Conservation (phyloP, 176 grass and related monocot genomes). For the Oryza glumipatula region DNA sequence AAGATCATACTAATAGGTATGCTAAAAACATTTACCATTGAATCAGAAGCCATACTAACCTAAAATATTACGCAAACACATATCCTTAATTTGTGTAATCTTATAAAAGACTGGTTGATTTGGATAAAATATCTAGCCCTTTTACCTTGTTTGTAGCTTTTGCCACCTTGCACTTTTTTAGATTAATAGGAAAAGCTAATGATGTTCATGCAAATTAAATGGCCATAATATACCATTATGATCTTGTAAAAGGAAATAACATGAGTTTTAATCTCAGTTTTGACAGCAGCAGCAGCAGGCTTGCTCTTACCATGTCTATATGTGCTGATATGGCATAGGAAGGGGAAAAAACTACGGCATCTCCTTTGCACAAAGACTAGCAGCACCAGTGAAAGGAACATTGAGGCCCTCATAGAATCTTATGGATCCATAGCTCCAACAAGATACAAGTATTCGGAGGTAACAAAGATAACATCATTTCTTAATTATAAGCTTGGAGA, state of each 20-base stretch:
- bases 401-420: conserved; percentile 25
- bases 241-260: neutral
- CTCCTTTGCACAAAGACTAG: neutral
- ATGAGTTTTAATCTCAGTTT: conserved; percentile 8
- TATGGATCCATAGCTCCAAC: conserved; percentile 56
- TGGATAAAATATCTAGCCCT: no score
- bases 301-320: conserved; percentile 33
- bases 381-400: neutral
- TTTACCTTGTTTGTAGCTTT: neutral
- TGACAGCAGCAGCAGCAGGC: neutral
- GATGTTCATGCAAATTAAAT: neutral
- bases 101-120: no score
- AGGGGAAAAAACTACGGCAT: neutral
- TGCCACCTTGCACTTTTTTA: neutral
- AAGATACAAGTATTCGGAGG: conserved; percentile 57
- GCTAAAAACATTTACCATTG: neutral
- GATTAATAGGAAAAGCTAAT: neutral
- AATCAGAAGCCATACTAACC: neutral
- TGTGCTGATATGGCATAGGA: neutral
- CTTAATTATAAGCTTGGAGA: conserved; percentile 45
- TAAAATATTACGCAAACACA: no score
- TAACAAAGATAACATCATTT: conserved; percentile 53
- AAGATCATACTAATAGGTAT: conserved; percentile 12
- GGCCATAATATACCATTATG: neutral
- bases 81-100: no score